Evolutionary conservation across 148 eudicot species (phyloP), one percentile per base, ranked within the genome.

Genomic region (Silene uniflora): DNA sequence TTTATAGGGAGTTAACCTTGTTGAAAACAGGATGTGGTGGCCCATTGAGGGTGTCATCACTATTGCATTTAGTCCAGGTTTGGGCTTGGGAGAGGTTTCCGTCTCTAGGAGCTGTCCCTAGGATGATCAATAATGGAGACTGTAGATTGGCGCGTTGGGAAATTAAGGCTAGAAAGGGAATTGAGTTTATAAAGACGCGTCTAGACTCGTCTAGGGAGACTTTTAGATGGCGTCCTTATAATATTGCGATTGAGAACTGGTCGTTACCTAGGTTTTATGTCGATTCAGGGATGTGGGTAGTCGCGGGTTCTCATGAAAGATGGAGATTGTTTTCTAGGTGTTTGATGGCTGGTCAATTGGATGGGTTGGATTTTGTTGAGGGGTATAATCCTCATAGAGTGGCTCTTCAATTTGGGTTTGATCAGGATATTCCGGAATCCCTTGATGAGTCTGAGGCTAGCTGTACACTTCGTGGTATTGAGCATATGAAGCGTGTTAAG

Each of bases 31-130:
- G n/a, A n/a, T n/a, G n/a, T n/a, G n/a, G n/a, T n/a, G n/a, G n/a
- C n/a, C 81, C 86, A 23, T 77, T 88, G 29, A 85, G 82, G 0
- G 18, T 87, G 67, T 27, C 92, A 87, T 72, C 22, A 2, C 10
- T 60, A 60, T 60, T 22, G 12, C 0, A 60, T 22, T 9, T 60
- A 60, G 22, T 2, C 10, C 19, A 9, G 63, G 19, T n/a, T 60
- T 69, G 19, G 24, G 56, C 72, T 69, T 19, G 32, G 21, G 27
- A 47, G 52, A 11, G 29, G 58, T 88, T 88, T 63, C 69, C 79
- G 1, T 7, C 10, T 0, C 32, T 76, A 59, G 47, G 78, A 52
- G 72, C 78, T 10, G 55, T 79, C 16, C 84, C 85, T 46, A 39
- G 72, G 72, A 21, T 39, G 72, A 44, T 69, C 0, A 11, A 6